A percentile compares a stretch with the other conserved stretches of the same genome.
These are phyloP conservation scores for Brassica carinata DNA, from an alignment of 345 rosid genomes.

Conservation along the genomic window DNA sequence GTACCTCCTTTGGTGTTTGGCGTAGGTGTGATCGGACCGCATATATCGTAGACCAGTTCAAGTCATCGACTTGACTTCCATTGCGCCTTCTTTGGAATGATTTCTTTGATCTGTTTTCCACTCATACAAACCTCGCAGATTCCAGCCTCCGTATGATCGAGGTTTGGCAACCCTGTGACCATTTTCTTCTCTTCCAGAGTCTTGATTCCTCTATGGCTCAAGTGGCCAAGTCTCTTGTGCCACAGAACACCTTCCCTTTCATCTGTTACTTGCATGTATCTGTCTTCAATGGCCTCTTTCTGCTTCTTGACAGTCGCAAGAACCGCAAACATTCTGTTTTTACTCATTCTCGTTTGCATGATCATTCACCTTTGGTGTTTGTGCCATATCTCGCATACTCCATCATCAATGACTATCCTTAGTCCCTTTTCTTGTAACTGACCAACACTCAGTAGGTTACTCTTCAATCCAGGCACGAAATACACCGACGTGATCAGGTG, in stretches of 20 bases:
- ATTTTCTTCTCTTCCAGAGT: neutral
- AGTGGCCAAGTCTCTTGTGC: neutral
- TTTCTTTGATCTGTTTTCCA: neutral
- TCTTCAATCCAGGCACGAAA: no score
- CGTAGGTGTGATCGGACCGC: neutral
- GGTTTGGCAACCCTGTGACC: neutral
- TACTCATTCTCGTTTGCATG: neutral
- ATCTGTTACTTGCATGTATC: neutral
- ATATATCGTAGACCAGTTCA: no score
- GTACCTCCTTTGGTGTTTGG: neutral
- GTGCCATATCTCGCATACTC: no score
- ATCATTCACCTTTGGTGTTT: neutral
- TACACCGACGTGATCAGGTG: no score
- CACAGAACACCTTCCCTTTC: neutral
- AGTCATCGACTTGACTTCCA: neutral
- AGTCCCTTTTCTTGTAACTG: no score
- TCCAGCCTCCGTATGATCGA: neutral
- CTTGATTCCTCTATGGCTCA: neutral
- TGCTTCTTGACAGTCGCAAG: neutral
- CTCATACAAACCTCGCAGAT: neutral
- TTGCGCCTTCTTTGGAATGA: neutral
- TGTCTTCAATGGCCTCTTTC: neutral
- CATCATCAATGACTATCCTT: no score
- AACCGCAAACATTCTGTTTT: neutral
- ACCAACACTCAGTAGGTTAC: no score